Evolutionary conservation across 148 eudicot genomes (phyloP).

Genomic region (Tetragonia tetragonoides): DNA sequence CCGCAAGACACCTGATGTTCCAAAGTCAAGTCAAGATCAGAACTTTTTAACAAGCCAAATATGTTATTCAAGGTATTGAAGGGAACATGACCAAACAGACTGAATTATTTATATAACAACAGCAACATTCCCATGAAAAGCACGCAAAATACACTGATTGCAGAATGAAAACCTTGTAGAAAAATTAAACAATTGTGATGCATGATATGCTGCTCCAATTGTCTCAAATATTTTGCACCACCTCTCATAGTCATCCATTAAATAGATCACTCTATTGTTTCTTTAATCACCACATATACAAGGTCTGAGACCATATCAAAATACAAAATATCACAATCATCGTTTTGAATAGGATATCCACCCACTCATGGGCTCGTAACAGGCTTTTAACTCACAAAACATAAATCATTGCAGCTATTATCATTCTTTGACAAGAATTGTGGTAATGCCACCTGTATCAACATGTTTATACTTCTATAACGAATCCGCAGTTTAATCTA

Average conservation of each 20-base stretch:
- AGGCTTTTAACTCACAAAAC: constrained; percentile 1
- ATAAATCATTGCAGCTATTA: neutral
- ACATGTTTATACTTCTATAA: too few species aligned
- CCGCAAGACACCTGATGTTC: constrained; percentile 83
- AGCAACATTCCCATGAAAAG: neutral
- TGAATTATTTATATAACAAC: neutral
- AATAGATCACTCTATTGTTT: neutral
- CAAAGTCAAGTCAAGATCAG: neutral
- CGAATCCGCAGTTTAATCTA: too few species aligned
- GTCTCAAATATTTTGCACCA: neutral
- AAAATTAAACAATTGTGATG: neutral
- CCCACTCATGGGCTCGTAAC: neutral
- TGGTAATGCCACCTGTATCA: too few species aligned
- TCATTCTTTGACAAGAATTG: too few species aligned
- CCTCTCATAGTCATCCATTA: neutral
- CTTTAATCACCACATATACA: neutral
- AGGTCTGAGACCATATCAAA: neutral
- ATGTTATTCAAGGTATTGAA: neutral
- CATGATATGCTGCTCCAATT: neutral
- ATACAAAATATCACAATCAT: neutral
- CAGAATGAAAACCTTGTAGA: neutral
- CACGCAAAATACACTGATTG: neutral
- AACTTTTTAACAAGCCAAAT: neutral
- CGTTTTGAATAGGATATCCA: neutral
- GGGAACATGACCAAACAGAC: neutral